Base-by-base conservation (phyloP, 2,329 filamentous ascomycete species). In the Macroventuria anomochaeta region DNA sequence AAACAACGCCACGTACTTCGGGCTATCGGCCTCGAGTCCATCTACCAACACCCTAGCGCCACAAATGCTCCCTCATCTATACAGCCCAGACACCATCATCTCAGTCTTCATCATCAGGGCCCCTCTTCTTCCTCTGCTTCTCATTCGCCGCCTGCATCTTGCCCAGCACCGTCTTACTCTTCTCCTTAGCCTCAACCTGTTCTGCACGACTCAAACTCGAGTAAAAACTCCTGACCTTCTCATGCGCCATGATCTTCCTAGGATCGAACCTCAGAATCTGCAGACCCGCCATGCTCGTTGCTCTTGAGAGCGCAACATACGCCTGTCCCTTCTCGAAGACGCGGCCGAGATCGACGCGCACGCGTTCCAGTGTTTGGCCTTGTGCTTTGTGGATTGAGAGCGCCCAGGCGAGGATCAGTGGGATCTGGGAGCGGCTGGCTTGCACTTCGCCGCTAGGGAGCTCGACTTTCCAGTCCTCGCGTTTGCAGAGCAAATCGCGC, bases 321-420 rank as follows among this genome's bases (percentile, higher is more conserved):
- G 95, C 95, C 74, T 99, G 95, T 0, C 95, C 95, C 75, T 96
- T 97, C 73, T 99, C 95, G 66, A 99, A 99, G 1, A 96, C 90
- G 57, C 86, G 89, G 25, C 91, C 90, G 0, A 99, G 81, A 71
- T 99, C 92, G 21, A 99, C 95, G 70, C 96, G 96, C 55, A 99
- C 95, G 43, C 93, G 84, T 69, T 96, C 92, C 21, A 97, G 79
- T 1, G 93, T 97, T 74, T 97, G 93, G 1, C 93, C 93, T 72
- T 97, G 93, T 0, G 95, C 95, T 76, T 99, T 99, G 80, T 99
- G 95, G 55, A 99, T 99, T 1, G 92, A 96, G 17, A 99, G 78
- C 2, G 95, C 95, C 95, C 95, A 99, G 0, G 95, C 95, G 25
- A 99, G 81, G 58, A 99, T 97, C 43, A 99, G 81, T 0, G 95